A percentile compares a stretch with the other conserved stretches of the same genome.
Conservation (phyloP, 306 rosid species). For the Vigna mungo region DNA sequence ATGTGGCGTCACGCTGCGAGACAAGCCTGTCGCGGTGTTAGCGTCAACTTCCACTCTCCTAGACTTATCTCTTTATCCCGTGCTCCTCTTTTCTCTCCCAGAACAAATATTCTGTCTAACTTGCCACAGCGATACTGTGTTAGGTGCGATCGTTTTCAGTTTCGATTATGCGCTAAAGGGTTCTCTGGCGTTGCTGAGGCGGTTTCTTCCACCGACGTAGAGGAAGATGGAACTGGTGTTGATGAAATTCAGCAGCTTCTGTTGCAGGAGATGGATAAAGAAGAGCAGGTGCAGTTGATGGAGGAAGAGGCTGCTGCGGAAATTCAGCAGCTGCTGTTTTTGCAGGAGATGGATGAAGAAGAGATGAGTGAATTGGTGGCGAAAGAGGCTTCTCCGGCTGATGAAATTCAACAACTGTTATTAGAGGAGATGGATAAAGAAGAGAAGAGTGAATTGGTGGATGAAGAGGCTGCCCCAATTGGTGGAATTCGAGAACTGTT, state of each 20-base stretch:
- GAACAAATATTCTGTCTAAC: constrained; percentile 16
- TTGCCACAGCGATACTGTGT: constrained; percentile 14
- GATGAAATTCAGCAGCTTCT: constrained; percentile 42
- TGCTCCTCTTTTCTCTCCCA: constrained; percentile 11
- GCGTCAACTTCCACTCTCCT: constrained; percentile 38
- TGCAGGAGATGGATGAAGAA: constrained; percentile 61
- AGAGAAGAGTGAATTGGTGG: constrained; percentile 44
- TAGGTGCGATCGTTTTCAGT: background rate
- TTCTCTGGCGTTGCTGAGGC: constrained; percentile 74
- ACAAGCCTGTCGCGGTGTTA: constrained; percentile 49
- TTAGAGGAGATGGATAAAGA: constrained; percentile 61
- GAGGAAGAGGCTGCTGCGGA: constrained; percentile 69
- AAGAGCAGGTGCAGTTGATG: constrained; percentile 4
- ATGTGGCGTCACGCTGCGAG: constrained; percentile 74
- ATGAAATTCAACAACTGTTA: constrained; percentile 57
- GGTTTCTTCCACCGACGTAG: constrained; percentile 69
- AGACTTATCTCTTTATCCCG: constrained; percentile 42
- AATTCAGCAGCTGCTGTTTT: constrained; percentile 52
- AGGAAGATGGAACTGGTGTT: constrained; percentile 60
- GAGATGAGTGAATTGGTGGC: constrained; percentile 44
- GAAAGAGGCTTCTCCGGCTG: constrained; percentile 60
- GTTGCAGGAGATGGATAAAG: background rate
- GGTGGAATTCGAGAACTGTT: constrained; percentile 61
- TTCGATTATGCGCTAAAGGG: constrained; percentile 53
- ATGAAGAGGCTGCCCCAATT: constrained; percentile 59